Percentiles rank a stretch among this genome's conserved stretches.
phyloP scores from a whole-genome alignment of 2,329 filamentous ascomycete species.

The Trematosphaeria pertusa region DNA sequence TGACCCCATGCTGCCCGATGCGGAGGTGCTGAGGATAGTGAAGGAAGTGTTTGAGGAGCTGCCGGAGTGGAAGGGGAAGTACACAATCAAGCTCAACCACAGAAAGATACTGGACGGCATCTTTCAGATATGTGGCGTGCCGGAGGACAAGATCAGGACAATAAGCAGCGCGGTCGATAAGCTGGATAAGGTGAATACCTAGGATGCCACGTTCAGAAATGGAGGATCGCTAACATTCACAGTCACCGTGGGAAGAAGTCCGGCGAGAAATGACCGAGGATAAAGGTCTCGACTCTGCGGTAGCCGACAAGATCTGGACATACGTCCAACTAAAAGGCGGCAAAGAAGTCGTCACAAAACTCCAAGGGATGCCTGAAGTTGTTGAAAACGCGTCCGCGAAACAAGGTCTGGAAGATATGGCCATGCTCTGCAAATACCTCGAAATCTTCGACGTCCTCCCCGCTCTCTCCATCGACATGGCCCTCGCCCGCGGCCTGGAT shows the following conservation, averaged over 20 bases:
- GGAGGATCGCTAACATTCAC: conserved; percentile 19
- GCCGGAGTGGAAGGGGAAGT: conserved; percentile 70
- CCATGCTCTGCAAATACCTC: conserved; percentile 80
- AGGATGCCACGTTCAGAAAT: background rate
- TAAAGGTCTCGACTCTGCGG: conserved; percentile 77
- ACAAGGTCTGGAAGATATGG: conserved; percentile 81
- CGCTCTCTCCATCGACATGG: conserved; percentile 86
- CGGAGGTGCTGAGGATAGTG: conserved; percentile 84
- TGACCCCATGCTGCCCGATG: conserved; percentile 91
- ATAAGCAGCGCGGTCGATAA: conserved; percentile 97
- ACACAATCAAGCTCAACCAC: conserved; percentile 95
- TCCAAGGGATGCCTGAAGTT: conserved; percentile 72
- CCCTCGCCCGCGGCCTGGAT: conserved; percentile 87
- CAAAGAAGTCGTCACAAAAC: conserved; percentile 73
- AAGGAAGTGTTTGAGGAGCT: conserved; percentile 85
- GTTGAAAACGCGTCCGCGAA: conserved; percentile 76
- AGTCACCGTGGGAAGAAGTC: conserved; percentile 81
- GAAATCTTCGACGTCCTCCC: conserved; percentile 76
- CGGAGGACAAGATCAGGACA: conserved; percentile 81
- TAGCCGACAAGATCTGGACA: conserved; percentile 86
- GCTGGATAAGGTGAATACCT: conserved; percentile 75
- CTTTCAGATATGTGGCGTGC: conserved; percentile 90
- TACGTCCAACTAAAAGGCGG: conserved; percentile 82
- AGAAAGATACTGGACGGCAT: conserved; percentile 91
- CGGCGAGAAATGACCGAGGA: conserved; percentile 92